Base-by-base conservation (phyloP, 192 early-diverging fungal species). In the Gonapodya prolifera region DNA sequence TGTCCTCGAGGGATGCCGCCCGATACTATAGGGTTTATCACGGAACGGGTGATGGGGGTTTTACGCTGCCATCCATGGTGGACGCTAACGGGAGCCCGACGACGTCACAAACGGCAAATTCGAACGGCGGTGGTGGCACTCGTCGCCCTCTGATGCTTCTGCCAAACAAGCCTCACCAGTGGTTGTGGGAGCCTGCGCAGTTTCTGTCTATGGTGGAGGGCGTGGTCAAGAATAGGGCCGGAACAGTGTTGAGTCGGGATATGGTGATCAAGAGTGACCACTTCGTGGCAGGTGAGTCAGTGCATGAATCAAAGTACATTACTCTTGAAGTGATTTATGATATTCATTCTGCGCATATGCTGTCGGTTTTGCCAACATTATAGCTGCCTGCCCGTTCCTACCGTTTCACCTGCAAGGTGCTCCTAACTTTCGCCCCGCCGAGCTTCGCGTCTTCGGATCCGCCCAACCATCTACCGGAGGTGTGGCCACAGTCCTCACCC, bases 351-450 rank as follows among this genome's bases (percentile, higher is more conserved):
- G 45, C 13, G 45, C 45, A 16, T n/a, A n/a, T n/a, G 45, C 13
- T 8, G 45, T 69, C 45, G 16, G 23, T 80, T 31, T 78, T 84
- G 76, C 69, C 84, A 1, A 83, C 84, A 35, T 69, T 90, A 13
- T 85, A 89, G 77, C 85, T 91, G 45, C 45, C 23, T 16, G 45
- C 45, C 45, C 45, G 8, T 61, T 16, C 45, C 8, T 61, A 16
- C 45, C 45, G 8, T 61, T 61, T 70, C 82, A 89, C 78, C 77
- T 91, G 33, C 85, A 90, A 61, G 90, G 90, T 1, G 88, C 90
- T 32, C 90, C 90, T 30, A 90, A 91, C 77, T 91, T 91, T 82
- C 84, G 90, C 30, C 83, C 82, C 71, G 31, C 28, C 18, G 71
- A 18, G 8, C 32, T 32, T 18, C 28, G 71, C 2, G 29, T 73